phyloP scores from a whole-genome alignment of 2,329 filamentous ascomycete genomes.

The Apiospora kogelbergensis region DNA sequence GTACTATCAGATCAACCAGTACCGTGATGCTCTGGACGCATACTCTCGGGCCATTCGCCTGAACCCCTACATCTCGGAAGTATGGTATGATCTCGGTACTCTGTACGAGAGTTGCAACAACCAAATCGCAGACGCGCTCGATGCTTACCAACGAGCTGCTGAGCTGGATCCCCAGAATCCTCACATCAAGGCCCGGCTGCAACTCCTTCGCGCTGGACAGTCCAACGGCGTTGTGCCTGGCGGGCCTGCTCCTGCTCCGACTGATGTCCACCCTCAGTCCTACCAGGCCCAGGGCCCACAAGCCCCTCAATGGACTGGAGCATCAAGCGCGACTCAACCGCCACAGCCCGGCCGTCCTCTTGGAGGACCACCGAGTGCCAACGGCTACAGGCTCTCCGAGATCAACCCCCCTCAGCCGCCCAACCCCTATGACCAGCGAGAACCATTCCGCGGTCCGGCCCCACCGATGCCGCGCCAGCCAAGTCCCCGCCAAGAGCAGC shows the following conservation, averaged over 20 bases:
- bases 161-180: slow-evolving; percentile 91
- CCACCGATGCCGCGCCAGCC: slow-evolving; percentile 69
- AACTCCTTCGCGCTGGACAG: slow-evolving; percentile 81
- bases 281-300: slow-evolving; percentile 86
- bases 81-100: slow-evolving; percentile 98
- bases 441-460: slow-evolving; percentile 67
- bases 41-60: slow-evolving; percentile 95
- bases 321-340: slow-evolving; percentile 58
- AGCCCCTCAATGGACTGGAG: slow-evolving; percentile 82
- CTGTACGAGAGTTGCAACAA: slow-evolving; percentile 99
- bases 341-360: slow-evolving; percentile 57
- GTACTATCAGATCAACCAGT: slow-evolving; percentile 99
- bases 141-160: slow-evolving; percentile 91
- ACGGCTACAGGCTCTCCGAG: slow-evolving; percentile 66
- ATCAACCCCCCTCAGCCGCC: slow-evolving; percentile 76
- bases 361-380: slow-evolving; percentile 49
- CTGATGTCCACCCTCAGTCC: slow-evolving; percentile 93
- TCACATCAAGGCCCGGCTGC: slow-evolving; percentile 93
- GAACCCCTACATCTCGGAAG: slow-evolving; percentile 97
- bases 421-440: slow-evolving; percentile 80
- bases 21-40: slow-evolving; percentile 93
- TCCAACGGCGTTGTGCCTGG: slow-evolving; percentile 70
- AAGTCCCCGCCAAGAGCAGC: slow-evolving; percentile 73
- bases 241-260: slow-evolving; percentile 75
- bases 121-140: slow-evolving; percentile 92